Evolutionary conservation across 164 flowering plant genomes (phyloP).

Genomic region (Paratinospora sagittata): DNA sequence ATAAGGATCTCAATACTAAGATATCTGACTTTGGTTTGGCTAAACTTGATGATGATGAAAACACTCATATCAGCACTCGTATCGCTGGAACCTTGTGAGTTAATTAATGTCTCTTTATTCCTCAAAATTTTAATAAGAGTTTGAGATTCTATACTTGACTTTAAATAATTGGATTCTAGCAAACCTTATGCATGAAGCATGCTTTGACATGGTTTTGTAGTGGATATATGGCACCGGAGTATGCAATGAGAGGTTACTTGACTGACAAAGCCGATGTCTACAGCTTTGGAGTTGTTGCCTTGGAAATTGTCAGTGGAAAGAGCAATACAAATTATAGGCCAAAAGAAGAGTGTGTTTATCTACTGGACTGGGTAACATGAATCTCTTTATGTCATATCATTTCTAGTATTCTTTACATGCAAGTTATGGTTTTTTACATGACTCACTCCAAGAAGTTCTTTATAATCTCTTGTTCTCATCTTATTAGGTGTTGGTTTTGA

Average conservation of each 20-base stretch:
- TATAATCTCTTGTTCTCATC: neutral
- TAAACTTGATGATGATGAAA: constrained; percentile 42
- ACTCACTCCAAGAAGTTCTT: neutral
- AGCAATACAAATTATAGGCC: constrained; percentile 30
- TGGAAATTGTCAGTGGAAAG: constrained; percentile 51
- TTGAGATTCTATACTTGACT: no score
- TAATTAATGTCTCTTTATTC: neutral
- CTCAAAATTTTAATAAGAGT: neutral
- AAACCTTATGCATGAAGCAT: no score
- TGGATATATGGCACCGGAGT: constrained; percentile 69
- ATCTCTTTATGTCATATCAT: neutral
- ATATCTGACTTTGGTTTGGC: constrained; percentile 52
- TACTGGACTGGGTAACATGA: constrained; percentile 46
- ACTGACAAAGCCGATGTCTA: no score
- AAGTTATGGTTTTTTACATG: neutral
- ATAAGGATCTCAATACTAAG: constrained; percentile 32
- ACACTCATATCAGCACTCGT: constrained; percentile 47
- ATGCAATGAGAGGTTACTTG: no score
- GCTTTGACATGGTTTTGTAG: constrained; percentile 26
- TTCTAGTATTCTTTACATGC: neutral
- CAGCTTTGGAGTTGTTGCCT: no score
- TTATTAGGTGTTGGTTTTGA: constrained; percentile 22
- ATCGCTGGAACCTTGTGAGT: constrained; percentile 49
- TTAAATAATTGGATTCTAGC: no score
- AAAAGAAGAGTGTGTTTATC: constrained; percentile 26